Evolutionary conservation across 1,284 basidiomycete genomes (phyloP).

Genomic region (Cutaneotrichosporon sp.): DNA sequence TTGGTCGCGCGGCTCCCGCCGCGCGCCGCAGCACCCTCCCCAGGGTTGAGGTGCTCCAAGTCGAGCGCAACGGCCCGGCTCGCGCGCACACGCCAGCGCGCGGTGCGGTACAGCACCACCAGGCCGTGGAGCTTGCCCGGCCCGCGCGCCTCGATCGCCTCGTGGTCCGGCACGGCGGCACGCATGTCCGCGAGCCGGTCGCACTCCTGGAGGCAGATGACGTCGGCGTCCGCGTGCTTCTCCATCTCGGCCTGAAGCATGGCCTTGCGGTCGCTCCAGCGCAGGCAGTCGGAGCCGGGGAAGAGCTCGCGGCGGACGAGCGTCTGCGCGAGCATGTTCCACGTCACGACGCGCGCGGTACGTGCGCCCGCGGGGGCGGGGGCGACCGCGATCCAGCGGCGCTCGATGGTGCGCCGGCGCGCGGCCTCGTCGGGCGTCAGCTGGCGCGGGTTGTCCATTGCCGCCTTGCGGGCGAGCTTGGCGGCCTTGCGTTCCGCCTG

Average conservation of each 20-base stretch:
- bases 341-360: conserved; percentile 67
- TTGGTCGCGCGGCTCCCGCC: conserved; percentile 73
- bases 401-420: conserved; percentile 34
- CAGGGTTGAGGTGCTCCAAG: conserved; percentile 18
- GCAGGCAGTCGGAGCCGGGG: conserved; percentile 73
- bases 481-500: conserved; percentile 47
- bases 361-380: conserved; percentile 59
- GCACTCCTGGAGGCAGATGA: conserved; percentile 70
- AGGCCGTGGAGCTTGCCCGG: conserved; percentile 77
- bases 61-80: conserved; percentile 15
- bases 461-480: conserved; percentile 46
- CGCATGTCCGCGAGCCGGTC: conserved; percentile 68
- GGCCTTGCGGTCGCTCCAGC: conserved; percentile 67
- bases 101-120: conserved; percentile 68
- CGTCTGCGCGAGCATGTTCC: conserved; percentile 55
- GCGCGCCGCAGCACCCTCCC: conserved; percentile 20
- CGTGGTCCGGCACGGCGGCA: conserved; percentile 58
- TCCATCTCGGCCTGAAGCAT: conserved; percentile 75
- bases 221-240: conserved; percentile 63
- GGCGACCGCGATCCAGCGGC: conserved; percentile 58
- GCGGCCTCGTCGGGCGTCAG: conserved; percentile 28
- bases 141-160: conserved; percentile 65
- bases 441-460: conserved; percentile 6
- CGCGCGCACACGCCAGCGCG: conserved; percentile 58
- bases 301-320: conserved; percentile 68